phyloP scores from a whole-genome alignment of 2,329 filamentous ascomycete genomes.

The Lasiodiplodia gonubiensis region DNA sequence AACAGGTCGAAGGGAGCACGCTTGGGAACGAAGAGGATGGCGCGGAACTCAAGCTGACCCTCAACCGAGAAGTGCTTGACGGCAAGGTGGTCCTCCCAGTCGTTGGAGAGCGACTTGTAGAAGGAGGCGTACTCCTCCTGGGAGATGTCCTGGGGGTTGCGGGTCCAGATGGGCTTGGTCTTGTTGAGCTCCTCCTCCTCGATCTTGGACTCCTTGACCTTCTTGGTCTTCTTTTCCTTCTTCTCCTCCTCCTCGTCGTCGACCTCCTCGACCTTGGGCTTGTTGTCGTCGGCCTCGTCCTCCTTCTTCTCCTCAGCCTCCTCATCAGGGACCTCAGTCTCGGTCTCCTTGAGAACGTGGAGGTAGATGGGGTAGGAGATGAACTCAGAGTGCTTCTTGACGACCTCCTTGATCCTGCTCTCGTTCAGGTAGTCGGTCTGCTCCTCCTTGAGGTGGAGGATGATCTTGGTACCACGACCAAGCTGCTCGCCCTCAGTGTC shows the following conservation, averaged over 20 bases:
- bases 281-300: constrained; percentile 86
- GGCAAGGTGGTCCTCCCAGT: constrained; percentile 99
- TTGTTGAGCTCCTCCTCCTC: constrained; percentile 99
- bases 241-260: constrained; percentile 83
- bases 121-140: constrained; percentile 97
- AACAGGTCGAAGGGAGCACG: constrained; percentile 99
- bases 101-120: constrained; percentile 99
- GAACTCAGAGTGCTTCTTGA: constrained; percentile 99
- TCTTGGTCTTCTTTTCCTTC: constrained; percentile 99
- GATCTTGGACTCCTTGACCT: constrained; percentile 96
- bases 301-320: constrained; percentile 76
- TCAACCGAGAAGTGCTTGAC: constrained; percentile 99
- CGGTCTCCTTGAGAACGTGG: constrained; percentile 98
- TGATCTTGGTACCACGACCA: constrained; percentile 95
- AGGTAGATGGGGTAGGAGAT: constrained; percentile 99
- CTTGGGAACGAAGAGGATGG: constrained; percentile 99
- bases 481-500: constrained; percentile 91
- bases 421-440: constrained; percentile 98
- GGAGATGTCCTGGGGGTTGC: constrained; percentile 93
- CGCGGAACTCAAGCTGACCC: constrained; percentile 99
- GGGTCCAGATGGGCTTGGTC: constrained; percentile 99
- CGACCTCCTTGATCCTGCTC: constrained; percentile 99
- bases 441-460: constrained; percentile 99
- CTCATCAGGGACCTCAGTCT: constrained; percentile 98
- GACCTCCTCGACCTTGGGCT: constrained; percentile 93